These are phyloP conservation scores for Leucocoprinus sp. DNA, from an alignment of 768 basidiomycete genomes.

Conservation along the genomic window DNA sequence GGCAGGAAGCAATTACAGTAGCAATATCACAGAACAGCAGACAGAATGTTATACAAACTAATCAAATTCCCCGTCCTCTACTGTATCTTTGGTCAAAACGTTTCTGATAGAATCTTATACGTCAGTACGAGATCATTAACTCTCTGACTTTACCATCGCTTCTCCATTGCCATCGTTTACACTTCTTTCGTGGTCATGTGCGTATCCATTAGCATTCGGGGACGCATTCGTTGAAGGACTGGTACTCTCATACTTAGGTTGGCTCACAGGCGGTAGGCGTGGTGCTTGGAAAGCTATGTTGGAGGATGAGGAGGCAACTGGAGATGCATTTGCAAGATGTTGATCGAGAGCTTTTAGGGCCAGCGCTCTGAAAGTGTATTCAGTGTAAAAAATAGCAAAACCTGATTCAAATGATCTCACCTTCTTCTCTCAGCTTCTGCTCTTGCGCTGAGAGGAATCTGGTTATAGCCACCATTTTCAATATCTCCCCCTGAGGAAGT, in stretches of 20 bases:
- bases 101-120: background rate
- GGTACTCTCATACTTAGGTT: conserved; percentile 25
- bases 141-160: conserved; percentile 23
- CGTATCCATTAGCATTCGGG: conserved; percentile 15
- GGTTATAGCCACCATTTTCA: conserved; percentile 64
- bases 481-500: conserved; percentile 45
- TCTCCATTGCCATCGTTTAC: conserved; percentile 28
- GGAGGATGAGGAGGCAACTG: conserved; percentile 27
- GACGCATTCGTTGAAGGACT: conserved; percentile 21
- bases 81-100: no score
- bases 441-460: conserved; percentile 79
- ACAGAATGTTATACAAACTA: no score
- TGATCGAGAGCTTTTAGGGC: conserved; percentile 96
- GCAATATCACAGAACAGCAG: conserved; percentile 6
- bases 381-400: conserved; percentile 10
- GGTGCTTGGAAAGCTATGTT: conserved; percentile 21
- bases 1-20: conserved; percentile 7
- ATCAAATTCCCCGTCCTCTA: no score
- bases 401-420: conserved; percentile 32
- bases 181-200: conserved; percentile 23
- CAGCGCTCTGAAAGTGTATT: conserved; percentile 56
- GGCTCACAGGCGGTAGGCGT: conserved; percentile 23
- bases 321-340: conserved; percentile 63
- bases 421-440: conserved; percentile 96
- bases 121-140: conserved; percentile 17